Percentiles rank a stretch among this genome's conserved stretches.
Evolutionary conservation across 768 basidiomycete genomes (phyloP).

Genomic region (Naganishia kalamii): DNA sequence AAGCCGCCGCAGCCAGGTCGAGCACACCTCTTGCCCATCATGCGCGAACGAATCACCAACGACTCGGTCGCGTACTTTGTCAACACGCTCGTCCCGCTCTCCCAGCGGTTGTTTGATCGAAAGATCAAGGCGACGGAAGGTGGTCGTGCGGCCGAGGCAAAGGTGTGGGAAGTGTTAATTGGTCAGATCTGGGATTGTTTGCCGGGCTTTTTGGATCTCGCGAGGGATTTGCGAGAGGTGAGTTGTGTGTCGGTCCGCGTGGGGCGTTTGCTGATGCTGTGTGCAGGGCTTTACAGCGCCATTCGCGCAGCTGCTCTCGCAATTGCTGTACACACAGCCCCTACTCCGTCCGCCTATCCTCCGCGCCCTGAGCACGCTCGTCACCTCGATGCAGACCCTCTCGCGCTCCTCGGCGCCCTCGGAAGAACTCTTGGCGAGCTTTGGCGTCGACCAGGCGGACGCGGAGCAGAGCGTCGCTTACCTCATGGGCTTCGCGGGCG

Average conservation of each 20-base stretch:
- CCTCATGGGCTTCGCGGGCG: conserved; percentile 70
- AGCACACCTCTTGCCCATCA: conserved; percentile 83
- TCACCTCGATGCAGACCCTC: conserved; percentile 68
- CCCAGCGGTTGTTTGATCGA: conserved; percentile 83
- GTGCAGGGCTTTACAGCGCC: conserved; percentile 62
- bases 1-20: conserved; percentile 67
- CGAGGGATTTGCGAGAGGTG: conserved; percentile 68
- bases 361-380: conserved; percentile 68
- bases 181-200: conserved; percentile 90
- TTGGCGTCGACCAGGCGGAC: conserved; percentile 56
- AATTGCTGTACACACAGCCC: conserved; percentile 83
- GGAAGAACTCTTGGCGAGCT: conserved; percentile 47
- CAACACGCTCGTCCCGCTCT: conserved; percentile 84
- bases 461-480: conserved; percentile 65
- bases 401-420: conserved; percentile 49
- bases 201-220: conserved; percentile 78
- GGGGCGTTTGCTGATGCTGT: neutral
- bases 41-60: conserved; percentile 62
- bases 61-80: conserved; percentile 82
- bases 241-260: conserved; percentile 24
- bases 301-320: conserved; percentile 84
- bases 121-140: conserved; percentile 70
- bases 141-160: conserved; percentile 64
- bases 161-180: conserved; percentile 90
- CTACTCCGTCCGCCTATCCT: conserved; percentile 75